A percentile compares a stretch with the other conserved stretches of the same genome.
phyloP scores from a whole-genome alignment of 1,284 basidiomycete species.

The Heterobasidion irregulare region DNA sequence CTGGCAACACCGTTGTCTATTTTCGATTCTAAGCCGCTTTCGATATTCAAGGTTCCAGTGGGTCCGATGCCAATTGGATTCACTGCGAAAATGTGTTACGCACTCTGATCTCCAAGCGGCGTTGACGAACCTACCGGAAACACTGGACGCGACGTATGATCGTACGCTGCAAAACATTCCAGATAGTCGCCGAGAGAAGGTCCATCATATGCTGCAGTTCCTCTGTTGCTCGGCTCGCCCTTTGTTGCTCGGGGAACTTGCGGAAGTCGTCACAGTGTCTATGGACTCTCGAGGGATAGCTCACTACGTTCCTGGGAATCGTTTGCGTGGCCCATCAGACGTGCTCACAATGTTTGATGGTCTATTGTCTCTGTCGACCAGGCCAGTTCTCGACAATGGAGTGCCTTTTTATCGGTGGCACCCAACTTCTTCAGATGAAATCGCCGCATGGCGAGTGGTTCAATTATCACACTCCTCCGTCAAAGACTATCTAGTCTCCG shows the following conservation, averaged over 20 bases:
- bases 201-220: constrained; percentile 4
- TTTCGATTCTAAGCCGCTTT: neutral
- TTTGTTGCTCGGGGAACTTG: neutral
- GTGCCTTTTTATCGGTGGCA: too few species aligned
- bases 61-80: neutral
- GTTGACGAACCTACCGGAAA: neutral
- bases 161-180: constrained; percentile 1
- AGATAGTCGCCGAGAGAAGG: neutral
- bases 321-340: too few species aligned
- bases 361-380: too few species aligned
- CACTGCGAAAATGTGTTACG: neutral
- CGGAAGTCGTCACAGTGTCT: neutral
- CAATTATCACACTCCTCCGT: neutral
- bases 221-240: neutral
- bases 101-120: neutral
- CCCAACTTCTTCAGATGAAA: too few species aligned
- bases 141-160: constrained; percentile 5
- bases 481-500: neutral
- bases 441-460: neutral
- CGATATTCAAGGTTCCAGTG: constrained; percentile 1
- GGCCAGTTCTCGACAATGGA: too few species aligned
- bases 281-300: neutral
- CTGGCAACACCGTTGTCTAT: neutral
- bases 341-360: too few species aligned
- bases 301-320: too few species aligned